These are phyloP conservation scores for Botrytis medusae DNA, from an alignment of 2,329 filamentous ascomycete genomes.

Conservation along the genomic window DNA sequence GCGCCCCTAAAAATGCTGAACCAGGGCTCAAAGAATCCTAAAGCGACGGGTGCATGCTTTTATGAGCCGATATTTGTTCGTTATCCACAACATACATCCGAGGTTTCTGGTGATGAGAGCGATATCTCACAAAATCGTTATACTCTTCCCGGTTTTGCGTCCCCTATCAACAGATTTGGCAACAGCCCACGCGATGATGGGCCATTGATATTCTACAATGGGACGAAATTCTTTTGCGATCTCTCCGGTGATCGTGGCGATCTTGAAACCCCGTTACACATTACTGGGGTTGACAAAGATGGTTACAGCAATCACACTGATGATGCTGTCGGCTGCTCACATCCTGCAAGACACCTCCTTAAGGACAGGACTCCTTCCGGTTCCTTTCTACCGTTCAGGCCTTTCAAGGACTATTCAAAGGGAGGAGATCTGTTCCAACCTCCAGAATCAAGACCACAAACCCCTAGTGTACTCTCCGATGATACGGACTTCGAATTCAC, in stretches of 20 bases:
- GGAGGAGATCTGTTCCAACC: constrained; percentile 27
- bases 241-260: constrained; percentile 65
- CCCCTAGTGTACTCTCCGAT: constrained; percentile 31
- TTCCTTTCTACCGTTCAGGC: constrained; percentile 42
- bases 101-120: constrained; percentile 31
- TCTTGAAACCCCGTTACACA: constrained; percentile 49
- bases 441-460: constrained; percentile 28
- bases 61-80: constrained; percentile 64
- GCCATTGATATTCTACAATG: constrained; percentile 80
- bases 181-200: constrained; percentile 58
- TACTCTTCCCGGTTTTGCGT: background rate
- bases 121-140: background rate
- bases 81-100: constrained; percentile 48
- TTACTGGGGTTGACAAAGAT: constrained; percentile 48
- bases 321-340: constrained; percentile 28
- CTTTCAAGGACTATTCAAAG: constrained; percentile 48
- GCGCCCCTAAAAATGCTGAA: background rate
- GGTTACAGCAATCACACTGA: constrained; percentile 32
- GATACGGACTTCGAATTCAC: constrained; percentile 39
- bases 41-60: constrained; percentile 53
- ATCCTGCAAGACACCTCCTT: background rate
- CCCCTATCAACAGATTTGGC: background rate
- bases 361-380: constrained; percentile 28
- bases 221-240: constrained; percentile 78
- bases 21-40: constrained; percentile 32